Evolutionary conservation across 768 basidiomycete species (phyloP).

Genomic region (Lepiota venenata): DNA sequence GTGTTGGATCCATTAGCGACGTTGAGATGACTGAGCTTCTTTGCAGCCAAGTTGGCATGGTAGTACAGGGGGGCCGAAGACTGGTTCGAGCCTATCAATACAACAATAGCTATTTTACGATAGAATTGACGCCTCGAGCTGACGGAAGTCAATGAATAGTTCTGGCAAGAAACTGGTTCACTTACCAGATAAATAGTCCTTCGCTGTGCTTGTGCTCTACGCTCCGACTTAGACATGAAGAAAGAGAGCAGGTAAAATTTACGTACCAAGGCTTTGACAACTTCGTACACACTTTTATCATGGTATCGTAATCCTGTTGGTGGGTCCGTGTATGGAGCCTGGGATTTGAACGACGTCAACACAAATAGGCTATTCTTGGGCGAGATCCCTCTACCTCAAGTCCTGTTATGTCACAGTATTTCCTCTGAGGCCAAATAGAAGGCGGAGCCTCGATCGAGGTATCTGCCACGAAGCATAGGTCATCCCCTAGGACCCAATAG

Average conservation of each 20-base stretch:
- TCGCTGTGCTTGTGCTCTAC: conserved; percentile 67
- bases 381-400: conserved; percentile 50
- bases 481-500: background rate
- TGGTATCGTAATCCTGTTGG: conserved; percentile 78
- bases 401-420: conserved; percentile 86
- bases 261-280: conserved; percentile 70
- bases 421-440: conserved; percentile 69
- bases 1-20: no score
- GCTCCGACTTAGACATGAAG: background rate
- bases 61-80: no score
- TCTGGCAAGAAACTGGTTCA: background rate
- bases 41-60: no score
- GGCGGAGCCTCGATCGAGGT: conserved; percentile 84
- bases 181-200: conserved; percentile 70
- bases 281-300: conserved; percentile 83
- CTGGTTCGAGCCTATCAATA: no score
- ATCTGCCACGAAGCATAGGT: conserved; percentile 38
- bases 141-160: conserved; percentile 12
- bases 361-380: background rate
- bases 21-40: no score
- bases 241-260: background rate
- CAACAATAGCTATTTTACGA: conserved; percentile 27
- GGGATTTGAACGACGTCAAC: background rate
- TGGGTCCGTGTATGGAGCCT: conserved; percentile 86
- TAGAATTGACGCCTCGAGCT: conserved; percentile 36